These are phyloP conservation scores for Penicillium bialowiezense DNA, from an alignment of 495 filamentous ascomycete genomes.

Conservation along the genomic window DNA sequence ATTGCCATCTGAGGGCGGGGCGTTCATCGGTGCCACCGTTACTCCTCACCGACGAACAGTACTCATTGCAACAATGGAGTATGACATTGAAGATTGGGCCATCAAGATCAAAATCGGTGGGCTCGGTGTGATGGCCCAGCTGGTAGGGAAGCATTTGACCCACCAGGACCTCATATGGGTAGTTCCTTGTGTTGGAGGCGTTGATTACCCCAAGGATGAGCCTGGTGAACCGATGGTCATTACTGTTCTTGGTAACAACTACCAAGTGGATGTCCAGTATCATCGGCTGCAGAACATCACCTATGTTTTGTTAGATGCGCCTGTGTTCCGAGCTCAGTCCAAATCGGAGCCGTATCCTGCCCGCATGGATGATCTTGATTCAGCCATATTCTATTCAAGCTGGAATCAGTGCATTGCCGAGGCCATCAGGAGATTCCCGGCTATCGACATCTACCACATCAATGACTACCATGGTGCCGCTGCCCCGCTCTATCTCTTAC, in stretches of 20 bases:
- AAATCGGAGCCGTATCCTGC: conserved; percentile 67
- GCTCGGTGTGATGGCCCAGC: conserved; percentile 65
- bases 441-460: conserved; percentile 74
- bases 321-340: conserved; percentile 69
- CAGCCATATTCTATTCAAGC: conserved; percentile 67
- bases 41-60: conserved; percentile 48
- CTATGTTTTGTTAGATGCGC: conserved; percentile 67
- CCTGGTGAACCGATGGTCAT: conserved; percentile 60
- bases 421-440: conserved; percentile 55
- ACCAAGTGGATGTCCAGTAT: conserved; percentile 65
- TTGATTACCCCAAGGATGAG: conserved; percentile 63
- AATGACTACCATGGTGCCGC: conserved; percentile 78
- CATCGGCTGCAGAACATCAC: conserved; percentile 66
- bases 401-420: conserved; percentile 72
- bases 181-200: conserved; percentile 65
- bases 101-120: conserved; percentile 76
- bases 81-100: conserved; percentile 68
- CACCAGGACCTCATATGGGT: conserved; percentile 73
- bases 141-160: conserved; percentile 65
- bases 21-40: conserved; percentile 32
- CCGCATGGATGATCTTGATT: conserved; percentile 71
- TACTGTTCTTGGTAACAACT: conserved; percentile 58
- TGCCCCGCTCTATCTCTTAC: conserved; percentile 68
- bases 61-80: conserved; percentile 72
- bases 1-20: conserved; percentile 40